Percentiles rank a stretch among this genome's conserved stretches.
phyloP scores from a whole-genome alignment of 352 stramenopile species.

The Pythium rhizo-oryzae region DNA sequence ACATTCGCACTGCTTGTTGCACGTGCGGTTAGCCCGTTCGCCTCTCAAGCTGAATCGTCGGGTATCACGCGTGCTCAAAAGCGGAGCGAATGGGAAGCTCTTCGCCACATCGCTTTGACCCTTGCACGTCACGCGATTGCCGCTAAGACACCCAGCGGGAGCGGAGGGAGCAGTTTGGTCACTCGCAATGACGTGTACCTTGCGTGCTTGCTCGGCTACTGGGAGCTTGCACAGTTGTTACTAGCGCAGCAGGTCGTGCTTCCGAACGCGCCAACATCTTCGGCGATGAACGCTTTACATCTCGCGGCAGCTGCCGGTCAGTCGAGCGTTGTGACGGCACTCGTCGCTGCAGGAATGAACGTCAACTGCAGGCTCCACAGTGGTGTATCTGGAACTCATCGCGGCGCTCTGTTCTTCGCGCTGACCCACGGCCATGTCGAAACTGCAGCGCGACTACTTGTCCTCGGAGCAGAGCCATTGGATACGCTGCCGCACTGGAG shows the following conservation, averaged over 20 bases:
- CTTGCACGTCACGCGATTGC: constrained; percentile 40
- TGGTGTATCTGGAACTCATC: neutral
- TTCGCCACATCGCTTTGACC: constrained; percentile 43
- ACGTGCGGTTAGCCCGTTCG: constrained; percentile 33
- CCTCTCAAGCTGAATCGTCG: constrained; percentile 24
- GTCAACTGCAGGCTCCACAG: constrained; percentile 46
- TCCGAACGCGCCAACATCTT: constrained; percentile 37
- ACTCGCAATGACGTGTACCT: constrained; percentile 49
- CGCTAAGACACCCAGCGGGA: constrained; percentile 32
- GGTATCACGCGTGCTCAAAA: constrained; percentile 21
- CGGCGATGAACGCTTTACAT: constrained; percentile 53
- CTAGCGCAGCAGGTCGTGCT: constrained; percentile 55
- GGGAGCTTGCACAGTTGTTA: constrained; percentile 45
- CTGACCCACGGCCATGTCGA: constrained; percentile 55
- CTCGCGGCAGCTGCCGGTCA: constrained; percentile 53
- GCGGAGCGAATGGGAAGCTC: constrained; percentile 40
- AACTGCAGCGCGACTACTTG: constrained; percentile 58
- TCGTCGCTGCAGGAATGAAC: constrained; percentile 58
- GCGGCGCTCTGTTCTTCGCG: constrained; percentile 51
- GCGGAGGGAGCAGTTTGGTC: constrained; percentile 43
- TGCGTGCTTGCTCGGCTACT: constrained; percentile 50
- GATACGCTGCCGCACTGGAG: constrained; percentile 40
- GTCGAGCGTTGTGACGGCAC: constrained; percentile 41
- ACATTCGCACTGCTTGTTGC: constrained; percentile 52
- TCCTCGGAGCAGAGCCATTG: constrained; percentile 52